A percentile compares a stretch with the other conserved stretches of the same genome.
Evolutionary conservation across 1,284 basidiomycete species (phyloP).

Genomic region (Cutaneotrichosporon sp.): DNA sequence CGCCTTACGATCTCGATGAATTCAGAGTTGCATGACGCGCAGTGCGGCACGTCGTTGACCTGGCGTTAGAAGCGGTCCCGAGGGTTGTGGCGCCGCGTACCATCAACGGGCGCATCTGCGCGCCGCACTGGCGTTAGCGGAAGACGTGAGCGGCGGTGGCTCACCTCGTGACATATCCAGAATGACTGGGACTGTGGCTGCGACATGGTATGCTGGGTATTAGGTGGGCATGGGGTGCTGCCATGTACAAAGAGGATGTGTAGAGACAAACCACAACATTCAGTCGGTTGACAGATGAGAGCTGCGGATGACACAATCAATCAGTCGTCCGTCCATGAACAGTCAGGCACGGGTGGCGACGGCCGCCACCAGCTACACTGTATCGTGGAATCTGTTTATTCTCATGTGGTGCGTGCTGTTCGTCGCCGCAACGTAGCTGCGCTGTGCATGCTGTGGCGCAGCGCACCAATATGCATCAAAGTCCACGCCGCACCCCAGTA

Average conservation of each 20-base stretch:
- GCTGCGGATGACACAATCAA: too few relatives aligned
- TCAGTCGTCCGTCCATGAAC: not conserved
- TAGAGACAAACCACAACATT: too few relatives aligned
- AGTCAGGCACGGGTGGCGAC: not conserved
- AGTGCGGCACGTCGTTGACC: slow-evolving; percentile 31
- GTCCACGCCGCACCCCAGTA: too few relatives aligned
- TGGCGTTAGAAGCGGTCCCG: slow-evolving; percentile 8
- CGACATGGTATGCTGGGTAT: slow-evolving; percentile 15
- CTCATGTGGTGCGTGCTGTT: too few relatives aligned
- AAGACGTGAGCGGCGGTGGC: slow-evolving; percentile 1
- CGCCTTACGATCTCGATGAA: slow-evolving; percentile 41
- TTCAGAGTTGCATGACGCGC: slow-evolving; percentile 41
- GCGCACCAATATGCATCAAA: too few relatives aligned
- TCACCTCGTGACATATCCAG: slow-evolving; percentile 43
- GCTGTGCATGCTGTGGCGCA: too few relatives aligned
- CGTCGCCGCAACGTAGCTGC: too few relatives aligned
- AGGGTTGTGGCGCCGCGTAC: slow-evolving; percentile 9
- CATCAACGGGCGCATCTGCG: slow-evolving; percentile 39
- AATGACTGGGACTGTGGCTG: slow-evolving; percentile 28
- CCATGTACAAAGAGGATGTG: not conserved
- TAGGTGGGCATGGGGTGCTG: not conserved
- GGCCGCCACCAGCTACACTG: too few relatives aligned
- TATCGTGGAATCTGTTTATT: too few relatives aligned
- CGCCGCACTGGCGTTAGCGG: slow-evolving; percentile 33
- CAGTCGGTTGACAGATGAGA: too few relatives aligned